These are phyloP conservation scores for Zygotorulaspora florentina DNA, from an alignment of 805 yeast species.

Conservation along the genomic window DNA sequence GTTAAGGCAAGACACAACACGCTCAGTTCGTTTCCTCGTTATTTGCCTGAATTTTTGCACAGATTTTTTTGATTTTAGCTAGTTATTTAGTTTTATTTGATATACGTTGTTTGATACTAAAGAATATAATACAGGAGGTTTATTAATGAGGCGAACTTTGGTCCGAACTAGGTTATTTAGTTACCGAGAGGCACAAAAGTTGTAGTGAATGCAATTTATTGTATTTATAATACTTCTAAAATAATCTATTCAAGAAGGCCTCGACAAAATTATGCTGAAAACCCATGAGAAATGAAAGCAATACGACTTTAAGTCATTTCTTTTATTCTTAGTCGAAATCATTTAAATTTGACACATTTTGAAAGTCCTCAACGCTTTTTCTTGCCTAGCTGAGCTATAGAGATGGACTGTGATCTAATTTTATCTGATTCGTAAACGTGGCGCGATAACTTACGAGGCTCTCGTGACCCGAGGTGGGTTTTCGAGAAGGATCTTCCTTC, in stretches of 20 bases:
- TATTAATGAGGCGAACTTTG: not conserved
- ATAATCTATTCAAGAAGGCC: not conserved
- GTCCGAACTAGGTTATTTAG: not conserved
- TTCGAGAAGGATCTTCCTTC: not conserved
- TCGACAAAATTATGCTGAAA: not conserved
- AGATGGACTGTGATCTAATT: slow-evolving; percentile 10
- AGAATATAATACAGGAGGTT: not conserved
- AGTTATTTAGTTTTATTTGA: slow-evolving; percentile 1
- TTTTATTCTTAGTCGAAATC: not conserved
- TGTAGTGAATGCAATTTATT: not conserved
- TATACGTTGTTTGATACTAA: not conserved
- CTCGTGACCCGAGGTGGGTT: not conserved
- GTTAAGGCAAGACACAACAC: too few species aligned
- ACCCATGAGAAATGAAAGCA: not conserved
- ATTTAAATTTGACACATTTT: not conserved
- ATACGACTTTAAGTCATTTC: not conserved
- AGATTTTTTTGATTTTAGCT: not conserved
- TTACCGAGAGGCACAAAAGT: not conserved
- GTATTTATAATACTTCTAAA: not conserved
- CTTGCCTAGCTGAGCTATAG: slow-evolving; percentile 8
- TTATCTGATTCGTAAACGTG: not conserved
- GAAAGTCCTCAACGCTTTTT: not conserved
- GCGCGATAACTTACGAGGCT: slow-evolving; percentile 3
- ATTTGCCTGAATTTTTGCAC: not conserved
- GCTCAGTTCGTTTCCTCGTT: not conserved